Evolutionary conservation across 495 filamentous ascomycete genomes (phyloP), one percentile per base, ranked within the genome.

Genomic region (Aspergillus avenaceus): DNA sequence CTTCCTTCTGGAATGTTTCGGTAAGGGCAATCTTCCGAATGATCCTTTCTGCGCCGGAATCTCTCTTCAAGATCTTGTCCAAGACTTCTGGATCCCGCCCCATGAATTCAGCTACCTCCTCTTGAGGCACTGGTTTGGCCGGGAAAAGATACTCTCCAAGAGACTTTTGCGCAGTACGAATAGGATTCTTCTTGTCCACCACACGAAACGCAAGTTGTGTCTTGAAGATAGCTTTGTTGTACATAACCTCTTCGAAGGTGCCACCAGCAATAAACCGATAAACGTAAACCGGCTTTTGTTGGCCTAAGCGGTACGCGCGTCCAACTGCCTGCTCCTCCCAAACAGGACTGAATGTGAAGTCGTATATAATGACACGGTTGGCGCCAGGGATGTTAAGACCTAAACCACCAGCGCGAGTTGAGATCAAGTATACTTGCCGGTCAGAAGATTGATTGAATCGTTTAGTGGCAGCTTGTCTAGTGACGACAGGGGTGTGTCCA

Each of bases 281-380:
- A 3, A 97, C 89, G 64, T 76, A 95, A 2, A 96, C 91, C 1
- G 77, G 74, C 55, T 95, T 96, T 14, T 64, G 67, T 59, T 97
- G 92, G 0, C 92, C 91, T 18, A 97, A 75, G 2, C 92, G 88
- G 62, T 95, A 95, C 0, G 86, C 86, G 55, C 92, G 79, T 8
- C 90, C 91, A 47, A 97, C 80, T 6, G 92, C 92, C 63, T 97
- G 92, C 49, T 91, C 83, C 60, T 97, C 92, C 64, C 83, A 78
- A 5, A 78, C 76, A 0, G 92, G 92, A 45, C 88, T 92, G 65
- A 83, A 96, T 41, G 74, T 72, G 61, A 86, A 88, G 58, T 97
- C 92, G 28, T 96, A 85, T 16, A 97, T 86, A 19, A 97, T 75
- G 8, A 96, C 87, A 6, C 92, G 81, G 63, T 95, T 97, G 0